Evolutionary conservation across 768 basidiomycete species (phyloP), one percentile per base, ranked within the genome.

Genomic region (Porpolomopsis calyptriformis): DNA sequence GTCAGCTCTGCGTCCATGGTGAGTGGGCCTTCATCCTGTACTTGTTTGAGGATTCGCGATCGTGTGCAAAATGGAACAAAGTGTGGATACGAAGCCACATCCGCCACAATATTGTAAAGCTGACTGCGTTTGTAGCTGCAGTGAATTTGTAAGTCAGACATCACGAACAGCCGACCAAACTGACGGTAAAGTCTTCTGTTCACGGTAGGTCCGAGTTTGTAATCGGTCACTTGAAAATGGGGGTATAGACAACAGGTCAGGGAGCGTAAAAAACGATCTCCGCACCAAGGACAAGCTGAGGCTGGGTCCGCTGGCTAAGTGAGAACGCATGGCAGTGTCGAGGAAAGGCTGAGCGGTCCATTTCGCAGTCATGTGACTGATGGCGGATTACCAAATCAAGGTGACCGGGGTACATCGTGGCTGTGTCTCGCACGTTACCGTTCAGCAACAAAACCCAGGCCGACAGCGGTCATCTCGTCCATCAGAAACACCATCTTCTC

Each of bases 61-160:
- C 68, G 67, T 10, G 76, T 78, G 66, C 93, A 96, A 62, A 87
- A 94, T 4, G 96, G 94, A 43, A 99, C 69, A 60, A 97, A 99
- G 48, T 66, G 68, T 8, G 80, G 74, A 61, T 98, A 99, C 2
- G 86, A 85, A 12, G 71, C 77, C 22, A 97, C 84, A 63, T 98
- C 82, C 11, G 91, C 76, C 45, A 99, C 89, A 49, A 98, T 64
- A 6, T 77, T 66, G 64, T 93, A 98, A 3, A 98, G 71, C 61
- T 96, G 78, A 42, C 70, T 69, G 50, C 74, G 80, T 14, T 69
- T 73, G 58, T 93, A 97, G 34, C 93, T 96, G 26, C 22, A n/a
- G n/a, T n/a, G n/a, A n/a, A n/a, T n/a, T n/a, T 38, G 8, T 39
- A 12, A 20, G 16, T 18, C 16, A 24, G 42, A 16, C 1, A 25